A percentile compares a stretch with the other conserved stretches of the same genome.
phyloP scores from a whole-genome alignment of 2,329 filamentous ascomycete genomes.

The Sporothrix brunneoviolacea region DNA sequence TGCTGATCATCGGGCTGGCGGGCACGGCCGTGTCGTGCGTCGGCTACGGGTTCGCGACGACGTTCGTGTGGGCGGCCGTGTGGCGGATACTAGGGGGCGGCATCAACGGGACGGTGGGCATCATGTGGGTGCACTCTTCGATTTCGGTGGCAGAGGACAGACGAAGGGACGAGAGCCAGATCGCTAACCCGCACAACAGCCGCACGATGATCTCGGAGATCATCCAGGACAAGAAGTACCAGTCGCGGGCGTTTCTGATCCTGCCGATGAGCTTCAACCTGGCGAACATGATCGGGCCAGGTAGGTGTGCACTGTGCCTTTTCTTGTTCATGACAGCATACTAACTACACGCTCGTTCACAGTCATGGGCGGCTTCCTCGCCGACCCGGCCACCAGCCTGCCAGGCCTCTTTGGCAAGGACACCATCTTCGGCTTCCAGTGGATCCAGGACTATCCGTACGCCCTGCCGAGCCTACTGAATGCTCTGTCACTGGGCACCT shows the following conservation, averaged over 20 bases:
- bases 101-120: slow-evolving; percentile 43
- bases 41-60: slow-evolving; percentile 65
- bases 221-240: slow-evolving; percentile 41
- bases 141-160: too few species aligned
- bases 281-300: slow-evolving; percentile 37
- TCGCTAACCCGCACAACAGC: too few species aligned
- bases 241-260: slow-evolving; percentile 41
- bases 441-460: slow-evolving; percentile 62
- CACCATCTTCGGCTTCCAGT: slow-evolving; percentile 52
- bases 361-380: slow-evolving; percentile 59
- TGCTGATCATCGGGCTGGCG: slow-evolving; percentile 62
- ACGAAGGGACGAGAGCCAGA: too few species aligned
- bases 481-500: slow-evolving; percentile 45
- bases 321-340: too few species aligned
- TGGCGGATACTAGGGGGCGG: slow-evolving; percentile 61
- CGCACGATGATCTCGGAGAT: slow-evolving; percentile 43
- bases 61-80: slow-evolving; percentile 56
- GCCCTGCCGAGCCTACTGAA: slow-evolving; percentile 59
- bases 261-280: slow-evolving; percentile 44
- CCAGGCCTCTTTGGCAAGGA: slow-evolving; percentile 56
- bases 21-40: slow-evolving; percentile 62
- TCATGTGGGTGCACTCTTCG: too few species aligned
- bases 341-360: too few species aligned
- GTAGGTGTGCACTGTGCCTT: too few species aligned
- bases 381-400: slow-evolving; percentile 57